Conservation (phyloP, 2,329 filamentous ascomycete genomes). For the Penicillium oxalicum region DNA sequence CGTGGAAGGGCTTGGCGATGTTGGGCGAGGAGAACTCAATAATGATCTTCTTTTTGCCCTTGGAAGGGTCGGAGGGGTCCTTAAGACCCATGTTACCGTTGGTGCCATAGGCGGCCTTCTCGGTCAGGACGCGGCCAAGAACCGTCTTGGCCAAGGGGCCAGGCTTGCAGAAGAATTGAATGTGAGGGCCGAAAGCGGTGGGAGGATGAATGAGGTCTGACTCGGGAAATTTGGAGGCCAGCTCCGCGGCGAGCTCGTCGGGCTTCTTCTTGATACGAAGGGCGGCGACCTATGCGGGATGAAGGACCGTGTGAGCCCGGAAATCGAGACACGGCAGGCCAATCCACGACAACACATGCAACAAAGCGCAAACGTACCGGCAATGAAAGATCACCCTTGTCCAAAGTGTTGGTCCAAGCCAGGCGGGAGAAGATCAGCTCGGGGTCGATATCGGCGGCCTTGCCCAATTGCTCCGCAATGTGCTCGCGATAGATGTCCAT, state of each 20-base stretch:
- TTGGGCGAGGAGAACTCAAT: constrained; percentile 64
- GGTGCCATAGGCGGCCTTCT: constrained; percentile 53
- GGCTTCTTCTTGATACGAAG: constrained; percentile 53
- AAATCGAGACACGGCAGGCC: too few relatives aligned
- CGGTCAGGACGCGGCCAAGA: constrained; percentile 54
- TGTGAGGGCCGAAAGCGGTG: constrained; percentile 51
- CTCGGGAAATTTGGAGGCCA: constrained; percentile 52
- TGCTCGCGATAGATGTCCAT: constrained; percentile 44
- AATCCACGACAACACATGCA: too few relatives aligned
- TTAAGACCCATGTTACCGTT: constrained; percentile 55
- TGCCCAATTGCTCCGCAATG: constrained; percentile 39
- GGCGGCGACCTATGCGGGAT: constrained; percentile 31
- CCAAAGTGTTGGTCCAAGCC: constrained; percentile 42
- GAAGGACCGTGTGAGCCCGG: background rate
- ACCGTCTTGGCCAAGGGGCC: constrained; percentile 51
- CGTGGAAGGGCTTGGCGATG: constrained; percentile 62
- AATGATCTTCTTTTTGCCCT: constrained; percentile 54
- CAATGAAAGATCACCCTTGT: constrained; percentile 43
- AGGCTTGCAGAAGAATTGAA: constrained; percentile 62
- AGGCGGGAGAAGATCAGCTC: constrained; percentile 37
- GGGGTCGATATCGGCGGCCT: constrained; percentile 35
- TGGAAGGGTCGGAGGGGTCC: constrained; percentile 51
- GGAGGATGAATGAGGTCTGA: constrained; percentile 55
- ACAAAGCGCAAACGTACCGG: constrained; percentile 29
- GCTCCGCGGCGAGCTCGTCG: constrained; percentile 50